These are phyloP conservation scores for Mycena haematopus DNA, from an alignment of 768 basidiomycete genomes.

Conservation along the genomic window DNA sequence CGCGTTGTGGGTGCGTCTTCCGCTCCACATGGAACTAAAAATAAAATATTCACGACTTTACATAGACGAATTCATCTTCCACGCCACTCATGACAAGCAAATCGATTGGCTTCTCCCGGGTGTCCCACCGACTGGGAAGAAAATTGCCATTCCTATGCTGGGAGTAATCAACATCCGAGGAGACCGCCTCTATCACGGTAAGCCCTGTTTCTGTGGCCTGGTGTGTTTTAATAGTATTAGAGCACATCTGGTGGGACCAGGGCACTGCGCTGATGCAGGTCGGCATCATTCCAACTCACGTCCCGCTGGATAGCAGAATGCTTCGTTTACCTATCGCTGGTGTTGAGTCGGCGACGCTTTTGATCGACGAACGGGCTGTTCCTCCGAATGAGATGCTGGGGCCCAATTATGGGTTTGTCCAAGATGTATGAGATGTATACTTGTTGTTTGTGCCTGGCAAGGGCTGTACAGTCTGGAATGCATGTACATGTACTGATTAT, in stretches of 20 bases:
- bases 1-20: conserved; percentile 51
- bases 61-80: conserved; percentile 62
- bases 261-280: conserved; percentile 34
- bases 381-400: conserved; percentile 38
- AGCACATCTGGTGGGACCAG: conserved; percentile 42
- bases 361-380: conserved; percentile 35
- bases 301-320: conserved; percentile 30
- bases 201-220: neutral
- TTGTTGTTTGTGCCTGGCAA: neutral
- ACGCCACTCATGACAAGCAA: conserved; percentile 49
- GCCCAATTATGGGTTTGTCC: conserved; percentile 29
- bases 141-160: conserved; percentile 57
- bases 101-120: conserved; percentile 60
- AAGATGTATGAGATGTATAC: conserved; percentile 5
- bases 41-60: neutral
- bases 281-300: conserved; percentile 32
- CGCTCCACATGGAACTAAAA: neutral
- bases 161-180: conserved; percentile 60
- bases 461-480: neutral
- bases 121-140: conserved; percentile 57
- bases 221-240: conserved; percentile 11
- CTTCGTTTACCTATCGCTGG: conserved; percentile 37
- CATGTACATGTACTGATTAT: neutral
- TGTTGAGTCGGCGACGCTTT: conserved; percentile 32
- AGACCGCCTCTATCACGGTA: conserved; percentile 39